Base-by-base conservation (phyloP, 495 filamentous ascomycete genomes). In the Xylaria bambusicola region DNA sequence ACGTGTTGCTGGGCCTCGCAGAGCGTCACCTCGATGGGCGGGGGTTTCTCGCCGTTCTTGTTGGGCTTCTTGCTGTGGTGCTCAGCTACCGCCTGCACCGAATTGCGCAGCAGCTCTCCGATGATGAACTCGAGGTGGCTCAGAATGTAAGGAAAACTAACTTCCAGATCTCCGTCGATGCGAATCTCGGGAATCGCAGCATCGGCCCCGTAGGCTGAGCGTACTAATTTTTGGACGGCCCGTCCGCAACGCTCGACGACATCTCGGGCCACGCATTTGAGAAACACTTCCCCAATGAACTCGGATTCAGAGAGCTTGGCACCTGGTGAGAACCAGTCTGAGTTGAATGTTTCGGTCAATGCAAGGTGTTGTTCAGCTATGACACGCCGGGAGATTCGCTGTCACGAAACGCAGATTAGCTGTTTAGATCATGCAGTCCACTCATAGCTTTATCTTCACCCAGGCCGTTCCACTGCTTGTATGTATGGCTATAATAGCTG, bases 321-420 rank as follows among this genome's bases (percentile, higher is more conserved):
- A 52, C 90, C 83, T 12, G 91, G 90, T 57, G 92, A 96, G 79
- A 97, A 92, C 86, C 90, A 95, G 12, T 89, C 89, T 0, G 89
- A 89, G 69, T 96, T 86, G 77, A 96, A 98, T 8, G 92, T 97
- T 65, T 98, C 93, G 13, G 92, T 96, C n/a, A 99, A 81, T 6
- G 94, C 91, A 26, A 99, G 83, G 66, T 99, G 94, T 64, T 98
- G 94, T 74, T 99, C 94, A 35, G 93, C 94, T 67, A 99, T 99
- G 51, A 98, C 93, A 36, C 94, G 86, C 49, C 94, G 87, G 29
- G 92, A 97, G 55, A 98, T 98, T 56, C 94, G 84, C 88, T 95
- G 58, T 50, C 63, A 56, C 35, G 41, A 42, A 50, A 63, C 33
- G 53, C 42, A 6, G 12, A 20, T 41, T 51, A 42, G 56, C 35